These are phyloP conservation scores for Dictyostelium purpureum DNA, from an alignment of 78 protist species.

Conservation along the genomic window DNA sequence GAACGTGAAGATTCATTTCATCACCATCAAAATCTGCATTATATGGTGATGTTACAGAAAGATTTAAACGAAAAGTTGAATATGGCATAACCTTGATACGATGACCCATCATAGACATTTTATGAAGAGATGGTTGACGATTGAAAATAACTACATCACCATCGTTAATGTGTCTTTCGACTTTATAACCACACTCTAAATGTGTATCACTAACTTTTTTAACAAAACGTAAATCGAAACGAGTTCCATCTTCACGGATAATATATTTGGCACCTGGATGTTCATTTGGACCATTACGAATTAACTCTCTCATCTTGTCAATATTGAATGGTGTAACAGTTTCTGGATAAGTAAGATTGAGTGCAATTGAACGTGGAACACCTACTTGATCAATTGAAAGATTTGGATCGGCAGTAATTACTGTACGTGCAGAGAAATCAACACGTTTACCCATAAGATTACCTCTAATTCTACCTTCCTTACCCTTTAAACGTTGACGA, in stretches of 20 bases:
- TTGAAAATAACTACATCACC: constrained; percentile 98
- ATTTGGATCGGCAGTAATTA: constrained; percentile 99
- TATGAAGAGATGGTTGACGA: constrained; percentile 99
- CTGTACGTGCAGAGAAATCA: constrained; percentile 99
- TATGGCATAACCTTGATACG: constrained; percentile 96
- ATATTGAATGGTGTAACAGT: constrained; percentile 96
- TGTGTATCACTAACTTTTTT: constrained; percentile 66
- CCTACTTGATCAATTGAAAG: constrained; percentile 98
- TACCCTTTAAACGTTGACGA: constrained; percentile 98
- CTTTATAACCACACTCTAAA: constrained; percentile 88
- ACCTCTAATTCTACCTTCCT: constrained; percentile 99
- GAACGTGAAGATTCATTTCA: constrained; percentile 99
- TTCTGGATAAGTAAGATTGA: constrained; percentile 98
- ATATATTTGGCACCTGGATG: constrained; percentile 92
- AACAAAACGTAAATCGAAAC: constrained; percentile 87
- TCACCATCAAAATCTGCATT: constrained; percentile 99
- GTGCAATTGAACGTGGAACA: constrained; percentile 98
- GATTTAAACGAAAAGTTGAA: constrained; percentile 99
- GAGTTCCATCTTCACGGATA: constrained; percentile 91
- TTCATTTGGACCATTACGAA: constrained; percentile 93
- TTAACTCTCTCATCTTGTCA: constrained; percentile 85
- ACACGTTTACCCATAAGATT: constrained; percentile 99
- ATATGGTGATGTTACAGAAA: constrained; percentile 99
- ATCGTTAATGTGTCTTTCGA: constrained; percentile 96
- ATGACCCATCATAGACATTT: constrained; percentile 99